Base-by-base conservation (phyloP, 148 eudicot genomes). In the Drosera capensis region DNA sequence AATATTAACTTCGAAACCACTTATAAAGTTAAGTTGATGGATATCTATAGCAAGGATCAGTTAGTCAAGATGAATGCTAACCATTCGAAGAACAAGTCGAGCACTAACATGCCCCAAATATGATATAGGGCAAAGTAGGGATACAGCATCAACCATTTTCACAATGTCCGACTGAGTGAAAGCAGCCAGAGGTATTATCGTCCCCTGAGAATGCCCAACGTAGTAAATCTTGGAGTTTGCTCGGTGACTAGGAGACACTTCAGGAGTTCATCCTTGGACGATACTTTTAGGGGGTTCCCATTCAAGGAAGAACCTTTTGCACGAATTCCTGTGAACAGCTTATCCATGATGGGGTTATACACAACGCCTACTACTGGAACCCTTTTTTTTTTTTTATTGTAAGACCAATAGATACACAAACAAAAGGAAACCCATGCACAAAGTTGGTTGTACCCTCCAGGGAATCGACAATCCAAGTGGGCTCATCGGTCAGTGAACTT, bases 381-480 rank as follows among this genome's bases (percentile, higher is more conserved):
- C 66, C 77, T 78, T n/a, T n/a, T n/a, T n/a, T n/a, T n/a, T n/a
- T n/a, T 49, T 73, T 75, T 25, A 88, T 71, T 59, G 97, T 83
- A 51, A 88, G 74, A 45, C 97, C 97, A 68, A 88, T 80, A 26
- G 95, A 90, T 35, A 90, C 85, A 60, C 95, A 90, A 8, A 90
- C 97, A 51, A 90, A 90, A 17, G 97, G 95, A 52, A 75, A 90
- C 70, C 95, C 87, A 40, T 90, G 97, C 7, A 90, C 97, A 64
- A 84, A 90, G 59, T 90, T 90, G 40, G 86, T 85, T 21, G 97
- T 84, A 38, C 97, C 97, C 59, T 90, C 95, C 49, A 90, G 63
- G 29, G 97, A 93, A 72, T 90, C 97, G 37, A 90, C 95, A 47
- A 84, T 90, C 97, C 97, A 90, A 20, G 93, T 90, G 5, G 93